Percentiles rank a stretch among this genome's conserved stretches.
Conservation (phyloP, 2,329 filamentous ascomycete species). For the Elsinoe fawcettii region DNA sequence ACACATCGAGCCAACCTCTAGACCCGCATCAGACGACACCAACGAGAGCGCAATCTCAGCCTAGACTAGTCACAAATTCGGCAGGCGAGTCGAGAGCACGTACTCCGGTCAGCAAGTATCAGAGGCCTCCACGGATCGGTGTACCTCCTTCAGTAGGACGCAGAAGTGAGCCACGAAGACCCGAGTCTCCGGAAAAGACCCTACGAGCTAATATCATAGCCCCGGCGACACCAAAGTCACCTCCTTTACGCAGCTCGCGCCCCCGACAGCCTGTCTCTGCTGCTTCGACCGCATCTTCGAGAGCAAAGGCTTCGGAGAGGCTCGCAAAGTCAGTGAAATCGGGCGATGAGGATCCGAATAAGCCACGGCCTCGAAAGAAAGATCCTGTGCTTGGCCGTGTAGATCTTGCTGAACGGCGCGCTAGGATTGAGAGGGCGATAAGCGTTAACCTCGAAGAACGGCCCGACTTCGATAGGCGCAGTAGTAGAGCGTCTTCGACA, state of each 20-base stretch:
- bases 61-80: background rate
- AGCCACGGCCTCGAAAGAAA: conserved; percentile 28
- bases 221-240: conserved; percentile 65
- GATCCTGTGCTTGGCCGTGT: conserved; percentile 63
- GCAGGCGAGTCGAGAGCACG: background rate
- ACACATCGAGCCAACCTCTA: background rate
- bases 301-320: conserved; percentile 56
- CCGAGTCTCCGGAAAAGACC: conserved; percentile 8
- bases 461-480: conserved; percentile 25
- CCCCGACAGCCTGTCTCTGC: conserved; percentile 71
- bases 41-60: conserved; percentile 8
- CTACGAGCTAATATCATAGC: conserved; percentile 67
- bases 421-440: conserved; percentile 77
- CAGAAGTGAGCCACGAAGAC: conserved; percentile 1
- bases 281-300: conserved; percentile 63
- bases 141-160: conserved; percentile 2
- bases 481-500: conserved; percentile 38
- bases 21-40: background rate
- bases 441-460: conserved; percentile 73
- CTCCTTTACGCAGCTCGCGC: conserved; percentile 69
- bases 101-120: conserved; percentile 13
- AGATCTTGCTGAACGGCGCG: conserved; percentile 74
- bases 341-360: conserved; percentile 16
- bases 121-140: background rate
- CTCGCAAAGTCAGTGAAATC: conserved; percentile 27